Percentiles rank a stretch among this genome's conserved stretches.
Conservation (phyloP, 1,139 yeast species). For the Yamadazyma diospyri region DNA sequence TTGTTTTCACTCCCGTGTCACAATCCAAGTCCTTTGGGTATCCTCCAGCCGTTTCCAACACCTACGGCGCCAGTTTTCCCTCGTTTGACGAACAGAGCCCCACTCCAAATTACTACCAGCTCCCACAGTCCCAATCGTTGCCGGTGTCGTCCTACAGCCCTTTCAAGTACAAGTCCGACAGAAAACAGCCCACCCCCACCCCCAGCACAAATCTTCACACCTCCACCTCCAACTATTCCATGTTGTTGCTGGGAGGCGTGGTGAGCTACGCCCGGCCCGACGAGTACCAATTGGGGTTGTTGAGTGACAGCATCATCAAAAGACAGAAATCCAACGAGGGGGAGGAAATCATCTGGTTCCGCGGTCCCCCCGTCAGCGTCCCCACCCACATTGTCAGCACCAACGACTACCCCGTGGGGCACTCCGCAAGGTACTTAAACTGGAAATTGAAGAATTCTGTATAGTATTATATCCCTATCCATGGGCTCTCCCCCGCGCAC, state of each 20-base stretch:
- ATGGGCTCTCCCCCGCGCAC: background rate
- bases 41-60: conserved; percentile 8
- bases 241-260: conserved; percentile 39
- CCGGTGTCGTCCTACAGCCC: conserved; percentile 2
- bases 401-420: conserved; percentile 46
- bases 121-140: background rate
- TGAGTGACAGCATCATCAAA: conserved; percentile 22
- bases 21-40: conserved; percentile 32
- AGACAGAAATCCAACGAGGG: conserved; percentile 20
- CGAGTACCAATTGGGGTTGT: conserved; percentile 15
- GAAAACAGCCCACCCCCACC: conserved; percentile 22
- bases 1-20: conserved; percentile 45
- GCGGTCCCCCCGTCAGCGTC: conserved; percentile 70
- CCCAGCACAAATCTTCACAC: conserved; percentile 23
- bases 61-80: background rate
- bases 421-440: conserved; percentile 66
- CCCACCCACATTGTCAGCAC: conserved; percentile 43
- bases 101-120: background rate
- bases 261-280: conserved; percentile 35
- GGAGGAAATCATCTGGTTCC: conserved; percentile 67
- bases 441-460: conserved; percentile 49
- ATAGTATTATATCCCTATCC: conserved; percentile 1
- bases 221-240: conserved; percentile 34
- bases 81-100: background rate
- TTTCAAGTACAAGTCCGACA: conserved; percentile 9